Conservation (phyloP, 83 land plant species). For the Picea abies region DNA sequence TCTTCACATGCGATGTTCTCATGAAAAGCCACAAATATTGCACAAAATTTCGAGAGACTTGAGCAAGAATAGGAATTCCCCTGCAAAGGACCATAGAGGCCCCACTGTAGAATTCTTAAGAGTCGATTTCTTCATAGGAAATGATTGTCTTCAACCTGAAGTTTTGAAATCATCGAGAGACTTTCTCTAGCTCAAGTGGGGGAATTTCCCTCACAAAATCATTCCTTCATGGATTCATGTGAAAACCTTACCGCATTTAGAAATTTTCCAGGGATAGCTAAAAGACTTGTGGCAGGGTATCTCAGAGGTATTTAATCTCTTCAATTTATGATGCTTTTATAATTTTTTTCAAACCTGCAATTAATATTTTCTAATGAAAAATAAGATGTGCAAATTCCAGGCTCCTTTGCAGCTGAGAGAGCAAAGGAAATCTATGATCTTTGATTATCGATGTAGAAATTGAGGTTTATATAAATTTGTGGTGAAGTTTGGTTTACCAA, state of each 20-base stretch:
- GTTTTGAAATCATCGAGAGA: no score
- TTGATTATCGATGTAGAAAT: no score
- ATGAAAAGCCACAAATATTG: background rate
- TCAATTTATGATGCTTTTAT: background rate
- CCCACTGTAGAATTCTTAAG: background rate
- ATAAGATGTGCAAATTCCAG: background rate
- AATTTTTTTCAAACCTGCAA: background rate
- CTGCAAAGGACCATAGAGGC: background rate
- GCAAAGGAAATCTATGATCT: no score
- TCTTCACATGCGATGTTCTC: background rate
- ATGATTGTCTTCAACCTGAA: no score
- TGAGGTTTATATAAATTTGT: no score
- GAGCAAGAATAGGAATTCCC: background rate
- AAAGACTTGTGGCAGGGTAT: background rate
- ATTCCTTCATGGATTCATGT: constrained; percentile 8
- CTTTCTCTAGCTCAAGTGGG: background rate
- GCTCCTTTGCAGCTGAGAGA: background rate
- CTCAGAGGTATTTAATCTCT: no score
- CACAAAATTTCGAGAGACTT: background rate
- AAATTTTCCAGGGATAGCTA: background rate
- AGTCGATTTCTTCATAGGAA: background rate
- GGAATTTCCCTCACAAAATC: background rate
- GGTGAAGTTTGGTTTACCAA: no score
- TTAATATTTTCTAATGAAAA: background rate
- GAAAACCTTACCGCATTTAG: background rate